Conservation (phyloP, 176 grass and related monocot genomes). For the Lolium perenne region DNA sequence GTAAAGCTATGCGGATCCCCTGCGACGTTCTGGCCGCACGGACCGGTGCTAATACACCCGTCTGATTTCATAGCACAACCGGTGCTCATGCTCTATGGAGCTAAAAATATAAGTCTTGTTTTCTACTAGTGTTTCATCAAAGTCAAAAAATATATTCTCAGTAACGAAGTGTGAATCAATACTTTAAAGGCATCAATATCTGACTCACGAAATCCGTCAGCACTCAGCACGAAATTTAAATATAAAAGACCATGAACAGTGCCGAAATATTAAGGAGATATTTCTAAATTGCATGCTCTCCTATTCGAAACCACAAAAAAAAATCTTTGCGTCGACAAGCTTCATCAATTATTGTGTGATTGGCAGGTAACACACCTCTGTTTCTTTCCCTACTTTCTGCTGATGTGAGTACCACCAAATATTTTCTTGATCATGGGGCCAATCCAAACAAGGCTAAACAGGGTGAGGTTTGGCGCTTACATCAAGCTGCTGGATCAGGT, state of each 20-base stretch:
- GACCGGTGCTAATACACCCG: no score
- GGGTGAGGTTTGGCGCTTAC: slow-evolving; percentile 36
- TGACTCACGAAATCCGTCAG: not conserved
- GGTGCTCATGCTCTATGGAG: no score
- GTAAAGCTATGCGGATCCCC: no score
- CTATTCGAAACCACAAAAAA: not conserved
- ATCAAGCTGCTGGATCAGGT: slow-evolving; percentile 26
- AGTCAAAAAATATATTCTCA: no score
- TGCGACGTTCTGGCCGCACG: no score
- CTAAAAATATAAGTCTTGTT: no score
- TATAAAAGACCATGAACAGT: no score
- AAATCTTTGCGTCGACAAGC: not conserved
- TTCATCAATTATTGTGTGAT: not conserved
- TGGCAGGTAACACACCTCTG: slow-evolving; percentile 31
- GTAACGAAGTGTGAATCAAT: not conserved
- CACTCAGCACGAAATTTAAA: not conserved
- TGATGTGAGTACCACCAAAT: slow-evolving; percentile 17
- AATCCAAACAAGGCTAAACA: slow-evolving; percentile 22
- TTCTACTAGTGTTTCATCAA: no score
- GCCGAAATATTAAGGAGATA: no score
- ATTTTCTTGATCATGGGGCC: slow-evolving; percentile 47
- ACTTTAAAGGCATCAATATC: not conserved
- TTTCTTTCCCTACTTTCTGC: slow-evolving; percentile 14
- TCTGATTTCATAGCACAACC: no score
- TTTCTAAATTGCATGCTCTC: no score